Evolutionary conservation across 1,284 basidiomycete genomes (phyloP), one percentile per base, ranked within the genome.

Genomic region (Pisolithus thermaeus): DNA sequence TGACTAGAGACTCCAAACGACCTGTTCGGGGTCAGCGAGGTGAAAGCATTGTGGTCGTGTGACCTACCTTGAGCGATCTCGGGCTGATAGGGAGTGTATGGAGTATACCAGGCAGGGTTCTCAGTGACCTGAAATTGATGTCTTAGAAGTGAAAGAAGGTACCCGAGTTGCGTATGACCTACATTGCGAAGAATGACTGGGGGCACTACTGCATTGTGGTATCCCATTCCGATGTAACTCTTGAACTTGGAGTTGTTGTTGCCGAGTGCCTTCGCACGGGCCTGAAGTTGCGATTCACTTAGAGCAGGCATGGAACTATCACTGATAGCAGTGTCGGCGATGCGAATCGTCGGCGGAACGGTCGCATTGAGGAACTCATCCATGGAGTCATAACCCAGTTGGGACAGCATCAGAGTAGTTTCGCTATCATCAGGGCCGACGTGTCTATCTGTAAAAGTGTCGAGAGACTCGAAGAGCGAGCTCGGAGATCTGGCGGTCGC

Each of bases 21-120:
- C 90, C 89, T 91, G 60, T 46, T 51, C 7, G 45, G 36, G 50
- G 50, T 59, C 54, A 62, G 56, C 36, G 40, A 14, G 50, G 50
- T 23, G 20, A 47, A 50, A 41, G 25, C 53, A 51, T 23, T 37
- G 49, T 37, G 51, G 23, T 59, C 43, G 36, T 50, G 40, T 37
- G 47, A 49, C 70, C 7, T 60, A 87, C 92, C 92, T 80, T 96
- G 92, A 18, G 93, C 84, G 65, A 96, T 89, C 73, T 97, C 92
- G 6, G 92, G 90, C 67, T 96, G 92, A 67, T 89, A 90, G 1
- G 96, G 95, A 2, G 94, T 97, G 70, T 98, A 98, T 47, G 91
- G 92, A 3, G 95, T 98, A 72, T 98, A 98, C 96, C 96, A 99
- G 9, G 88, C 91, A 23, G 95, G 96, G 68, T 97, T 98, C 71